Percentiles rank a stretch among this genome's conserved stretches.
phyloP scores from a whole-genome alignment of 1,284 basidiomycete species.

The Tylopilus sp. region DNA sequence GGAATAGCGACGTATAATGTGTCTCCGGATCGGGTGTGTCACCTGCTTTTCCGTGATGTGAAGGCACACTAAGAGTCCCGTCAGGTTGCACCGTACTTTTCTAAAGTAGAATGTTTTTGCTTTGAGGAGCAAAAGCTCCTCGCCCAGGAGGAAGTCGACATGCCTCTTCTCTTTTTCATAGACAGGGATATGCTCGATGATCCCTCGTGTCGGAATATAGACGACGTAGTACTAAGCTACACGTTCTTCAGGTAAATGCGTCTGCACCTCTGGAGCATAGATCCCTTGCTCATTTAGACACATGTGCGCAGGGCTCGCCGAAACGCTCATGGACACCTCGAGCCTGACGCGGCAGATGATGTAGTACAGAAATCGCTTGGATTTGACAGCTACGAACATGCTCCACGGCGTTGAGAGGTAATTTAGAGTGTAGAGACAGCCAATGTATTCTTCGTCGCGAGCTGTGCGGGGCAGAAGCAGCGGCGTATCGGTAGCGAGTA shows the following conservation, averaged over 20 bases:
- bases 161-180: constrained; percentile 98
- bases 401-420: constrained; percentile 27
- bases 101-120: constrained; percentile 99
- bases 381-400: constrained; percentile 61
- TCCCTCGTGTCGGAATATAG: constrained; percentile 78
- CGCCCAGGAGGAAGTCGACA: constrained; percentile 95
- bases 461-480: no score
- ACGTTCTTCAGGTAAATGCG: constrained; percentile 85
- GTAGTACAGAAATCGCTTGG: constrained; percentile 75
- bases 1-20: constrained; percentile 99
- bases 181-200: constrained; percentile 96
- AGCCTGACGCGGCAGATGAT: constrained; percentile 81
- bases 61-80: not conserved
- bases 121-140: constrained; percentile 98
- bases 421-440: not conserved
- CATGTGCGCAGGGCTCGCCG: constrained; percentile 60
- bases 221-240: constrained; percentile 93
- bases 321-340: constrained; percentile 76
- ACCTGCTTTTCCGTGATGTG: not conserved
- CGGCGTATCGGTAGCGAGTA: no score
- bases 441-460: no score
- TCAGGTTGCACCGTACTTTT: constrained; percentile 96
- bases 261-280: not conserved
- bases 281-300: constrained; percentile 1
- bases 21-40: constrained; percentile 80